These are phyloP conservation scores for Houttuynia cordata DNA, from an alignment of 164 flowering plant species.

Conservation along the genomic window DNA sequence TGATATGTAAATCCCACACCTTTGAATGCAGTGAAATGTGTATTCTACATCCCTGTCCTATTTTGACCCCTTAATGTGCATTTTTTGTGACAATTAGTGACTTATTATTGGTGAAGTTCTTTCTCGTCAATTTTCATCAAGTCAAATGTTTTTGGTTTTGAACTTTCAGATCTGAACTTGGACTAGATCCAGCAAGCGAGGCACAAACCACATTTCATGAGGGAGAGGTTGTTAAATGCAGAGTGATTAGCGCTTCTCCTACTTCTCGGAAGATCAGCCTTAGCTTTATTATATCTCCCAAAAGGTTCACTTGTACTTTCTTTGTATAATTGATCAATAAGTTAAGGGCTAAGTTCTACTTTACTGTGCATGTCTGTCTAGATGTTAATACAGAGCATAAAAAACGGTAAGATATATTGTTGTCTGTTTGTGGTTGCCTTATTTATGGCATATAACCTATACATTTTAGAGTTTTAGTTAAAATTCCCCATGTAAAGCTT, in stretches of 20 bases:
- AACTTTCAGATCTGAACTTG: constrained; percentile 69
- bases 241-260: constrained; percentile 55
- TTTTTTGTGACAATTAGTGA: too few species aligned
- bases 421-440: too few species aligned
- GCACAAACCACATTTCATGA: constrained; percentile 64
- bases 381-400: neutral
- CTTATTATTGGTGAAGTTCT: too few species aligned
- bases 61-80: too few species aligned
- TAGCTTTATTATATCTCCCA: constrained; percentile 60
- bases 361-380: neutral
- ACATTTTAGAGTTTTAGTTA: too few species aligned
- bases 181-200: constrained; percentile 60
- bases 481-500: too few species aligned
- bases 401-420: too few species aligned
- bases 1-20: too few species aligned
- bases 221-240: constrained; percentile 95
- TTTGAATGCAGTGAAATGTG: too few species aligned
- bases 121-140: too few species aligned
- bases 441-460: too few species aligned
- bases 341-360: neutral
- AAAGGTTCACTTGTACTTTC: constrained; percentile 38
- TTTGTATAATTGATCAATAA: neutral
- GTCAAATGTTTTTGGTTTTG: constrained; percentile 1
- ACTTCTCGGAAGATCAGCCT: constrained; percentile 64
- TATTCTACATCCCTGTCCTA: too few species aligned